Conservation (phyloP, 2,329 filamentous ascomycete species). For the Talaromyces albobiverticillius region DNA sequence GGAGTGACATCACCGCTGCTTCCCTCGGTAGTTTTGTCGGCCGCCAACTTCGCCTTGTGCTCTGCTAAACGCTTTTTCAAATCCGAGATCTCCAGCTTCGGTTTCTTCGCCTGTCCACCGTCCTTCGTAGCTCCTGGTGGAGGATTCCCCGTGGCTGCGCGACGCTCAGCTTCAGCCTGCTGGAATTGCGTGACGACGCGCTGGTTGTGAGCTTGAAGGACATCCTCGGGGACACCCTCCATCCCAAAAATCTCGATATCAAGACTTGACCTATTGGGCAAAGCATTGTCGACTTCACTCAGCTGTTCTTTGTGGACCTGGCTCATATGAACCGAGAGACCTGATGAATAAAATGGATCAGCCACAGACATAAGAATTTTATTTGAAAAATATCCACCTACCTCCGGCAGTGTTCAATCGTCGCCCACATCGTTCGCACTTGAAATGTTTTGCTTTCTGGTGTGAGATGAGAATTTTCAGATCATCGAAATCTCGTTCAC, state of each 20-base stretch:
- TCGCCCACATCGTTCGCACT: slow-evolving; percentile 86
- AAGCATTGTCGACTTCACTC: slow-evolving; percentile 83
- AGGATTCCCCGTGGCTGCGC: slow-evolving; percentile 79
- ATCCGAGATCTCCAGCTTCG: slow-evolving; percentile 71
- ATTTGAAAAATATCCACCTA: slow-evolving; percentile 43
- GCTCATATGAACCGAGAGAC: slow-evolving; percentile 94
- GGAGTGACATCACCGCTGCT: slow-evolving; percentile 60
- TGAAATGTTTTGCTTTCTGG: slow-evolving; percentile 99
- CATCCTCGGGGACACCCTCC: slow-evolving; percentile 89
- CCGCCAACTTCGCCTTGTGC: slow-evolving; percentile 66
- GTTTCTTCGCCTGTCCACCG: slow-evolving; percentile 57
- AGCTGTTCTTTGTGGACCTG: slow-evolving; percentile 97
- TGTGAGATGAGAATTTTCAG: slow-evolving; percentile 94
- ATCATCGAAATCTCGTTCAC: slow-evolving; percentile 98
- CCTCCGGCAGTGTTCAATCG: slow-evolving; percentile 92
- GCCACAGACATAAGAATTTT: slow-evolving; percentile 8
- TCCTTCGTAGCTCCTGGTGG: slow-evolving; percentile 49
- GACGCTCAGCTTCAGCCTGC: slow-evolving; percentile 77
- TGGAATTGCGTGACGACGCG: slow-evolving; percentile 83
- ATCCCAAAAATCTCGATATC: slow-evolving; percentile 98
- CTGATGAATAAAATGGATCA: slow-evolving; percentile 43
- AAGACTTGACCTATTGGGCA: slow-evolving; percentile 78
- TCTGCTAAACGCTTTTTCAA: slow-evolving; percentile 77
- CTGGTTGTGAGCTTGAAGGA: slow-evolving; percentile 78
- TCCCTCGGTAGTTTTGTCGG: slow-evolving; percentile 56